These are phyloP conservation scores for Cardiospermum halicacabum DNA, from an alignment of 345 rosid genomes.

Conservation along the genomic window DNA sequence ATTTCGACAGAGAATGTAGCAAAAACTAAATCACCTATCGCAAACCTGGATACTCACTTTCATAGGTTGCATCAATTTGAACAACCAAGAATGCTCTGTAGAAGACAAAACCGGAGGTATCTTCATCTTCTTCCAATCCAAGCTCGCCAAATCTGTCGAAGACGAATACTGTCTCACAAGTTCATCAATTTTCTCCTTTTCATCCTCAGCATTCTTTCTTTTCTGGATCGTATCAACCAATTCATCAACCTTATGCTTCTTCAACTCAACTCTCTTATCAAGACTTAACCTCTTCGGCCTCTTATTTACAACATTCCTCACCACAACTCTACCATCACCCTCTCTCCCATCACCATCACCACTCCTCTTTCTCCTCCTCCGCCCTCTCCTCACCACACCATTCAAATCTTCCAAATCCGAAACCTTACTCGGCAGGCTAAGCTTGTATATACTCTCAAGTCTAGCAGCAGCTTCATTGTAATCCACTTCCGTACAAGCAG, in stretches of 20 bases:
- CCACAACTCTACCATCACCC: constrained; percentile 24
- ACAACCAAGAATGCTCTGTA: constrained; percentile 80
- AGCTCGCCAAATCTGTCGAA: constrained; percentile 64
- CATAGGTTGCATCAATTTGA: constrained; percentile 91
- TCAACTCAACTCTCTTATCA: constrained; percentile 56
- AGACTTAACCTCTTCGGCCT: constrained; percentile 63
- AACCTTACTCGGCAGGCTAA: constrained; percentile 45
- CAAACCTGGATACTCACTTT: constrained; percentile 45
- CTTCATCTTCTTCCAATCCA: constrained; percentile 97
- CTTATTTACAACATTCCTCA: constrained; percentile 45
- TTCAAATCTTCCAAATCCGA: constrained; percentile 34
- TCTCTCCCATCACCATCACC: constrained; percentile 30
- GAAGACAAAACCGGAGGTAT: constrained; percentile 90
- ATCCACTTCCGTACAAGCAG: constrained; percentile 47
- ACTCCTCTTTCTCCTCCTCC: constrained; percentile 40
- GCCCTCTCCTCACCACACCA: constrained; percentile 23
- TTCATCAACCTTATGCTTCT: constrained; percentile 36
- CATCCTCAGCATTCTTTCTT: constrained; percentile 28
- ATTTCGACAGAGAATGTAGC: neutral
- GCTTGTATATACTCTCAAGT: constrained; percentile 77
- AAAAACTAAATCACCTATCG: neutral
- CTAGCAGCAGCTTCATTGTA: constrained; percentile 90
- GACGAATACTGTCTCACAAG: constrained; percentile 70
- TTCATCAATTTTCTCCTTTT: constrained; percentile 61
- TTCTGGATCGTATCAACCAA: constrained; percentile 8